Base-by-base conservation (phyloP, 2,329 filamentous ascomycete genomes). In the Calonectria hawksworthii region DNA sequence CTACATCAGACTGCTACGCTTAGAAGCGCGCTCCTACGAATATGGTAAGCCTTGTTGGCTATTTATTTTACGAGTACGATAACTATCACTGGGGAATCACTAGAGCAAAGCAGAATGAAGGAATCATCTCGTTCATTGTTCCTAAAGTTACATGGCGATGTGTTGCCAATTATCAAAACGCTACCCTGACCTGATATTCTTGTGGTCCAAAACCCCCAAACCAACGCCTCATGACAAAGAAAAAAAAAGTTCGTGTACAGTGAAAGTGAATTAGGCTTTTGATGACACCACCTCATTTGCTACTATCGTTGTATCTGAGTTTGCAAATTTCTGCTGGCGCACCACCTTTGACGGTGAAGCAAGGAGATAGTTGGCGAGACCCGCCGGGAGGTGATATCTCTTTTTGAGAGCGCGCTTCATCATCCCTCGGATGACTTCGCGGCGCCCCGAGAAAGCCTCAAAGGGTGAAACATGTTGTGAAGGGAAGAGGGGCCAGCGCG, bases 401-500 rank as follows among this genome's bases (percentile, higher is more conserved):
- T 41, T 63, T 4, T 36, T 36, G 13, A 63, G 56, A 41, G 56
- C 56, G 1, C 16, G 23, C 56, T 41, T 63, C 56, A 63, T 63
- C 56, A 63, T 63, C 7, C 56, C 56, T 9, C 41, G 10, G 21
- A 63, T 63, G 5, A 63, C 23, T 21, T 63, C 56, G 32, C 56
- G 34, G 5, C 56, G 56, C 34, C 56, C 56, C 7, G 56, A 23
- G 26, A 63, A 41, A 9, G 23, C 38, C 23, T 63, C 56, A 2
- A 63, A 63, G 56, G 34, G 41, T 10, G 34, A 41, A 13, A 21
- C 36, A 1, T 63, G 34, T 21, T 36, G 26, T 3, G 34, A 63
- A 14, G 56, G 56, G 56, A 63, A 63, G 16, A 63, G 56, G 3
- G 56, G 56, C 56, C 56, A 63, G 36, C 56, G 56, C 34, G 56